A percentile compares a stretch with the other conserved stretches of the same genome.
Evolutionary conservation across 345 rosid genomes (phyloP).

Genomic region (Eucalyptus lansdowneana): DNA sequence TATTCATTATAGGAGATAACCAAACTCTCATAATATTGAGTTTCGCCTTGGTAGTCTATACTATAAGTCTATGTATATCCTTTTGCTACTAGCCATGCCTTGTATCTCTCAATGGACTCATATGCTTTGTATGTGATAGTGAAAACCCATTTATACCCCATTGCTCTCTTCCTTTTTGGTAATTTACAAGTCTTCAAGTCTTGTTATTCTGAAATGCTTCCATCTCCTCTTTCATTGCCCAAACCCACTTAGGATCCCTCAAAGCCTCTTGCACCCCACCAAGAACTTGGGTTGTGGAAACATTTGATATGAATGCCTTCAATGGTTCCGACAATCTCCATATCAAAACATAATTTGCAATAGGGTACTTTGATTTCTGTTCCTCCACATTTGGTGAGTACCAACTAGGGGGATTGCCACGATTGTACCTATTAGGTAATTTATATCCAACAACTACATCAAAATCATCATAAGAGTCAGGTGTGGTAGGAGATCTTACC

Average conservation of each 20-base stretch:
- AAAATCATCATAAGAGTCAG: neutral
- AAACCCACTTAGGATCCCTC: neutral
- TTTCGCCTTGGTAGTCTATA: neutral
- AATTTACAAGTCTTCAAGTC: neutral
- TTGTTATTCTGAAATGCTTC: neutral
- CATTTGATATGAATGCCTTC: neutral
- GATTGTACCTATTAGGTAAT: neutral
- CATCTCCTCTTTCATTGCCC: neutral
- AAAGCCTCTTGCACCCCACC: neutral
- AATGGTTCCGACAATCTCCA: neutral
- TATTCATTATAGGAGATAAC: neutral
- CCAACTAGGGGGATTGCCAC: neutral
- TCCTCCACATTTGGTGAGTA: neutral
- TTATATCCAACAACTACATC: neutral
- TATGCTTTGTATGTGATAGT: neutral
- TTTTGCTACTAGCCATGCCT: fast-evolving
- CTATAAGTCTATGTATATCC: neutral
- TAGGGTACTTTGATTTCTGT: neutral
- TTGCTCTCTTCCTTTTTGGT: neutral
- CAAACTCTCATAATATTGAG: neutral
- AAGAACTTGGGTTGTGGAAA: neutral
- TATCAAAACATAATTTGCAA: neutral
- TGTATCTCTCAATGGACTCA: neutral
- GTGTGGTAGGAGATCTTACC: neutral
- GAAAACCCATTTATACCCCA: neutral